Evolutionary conservation across 2,329 filamentous ascomycete species (phyloP), one percentile per base, ranked within the genome.

Genomic region (Macroventuria anomochaeta): DNA sequence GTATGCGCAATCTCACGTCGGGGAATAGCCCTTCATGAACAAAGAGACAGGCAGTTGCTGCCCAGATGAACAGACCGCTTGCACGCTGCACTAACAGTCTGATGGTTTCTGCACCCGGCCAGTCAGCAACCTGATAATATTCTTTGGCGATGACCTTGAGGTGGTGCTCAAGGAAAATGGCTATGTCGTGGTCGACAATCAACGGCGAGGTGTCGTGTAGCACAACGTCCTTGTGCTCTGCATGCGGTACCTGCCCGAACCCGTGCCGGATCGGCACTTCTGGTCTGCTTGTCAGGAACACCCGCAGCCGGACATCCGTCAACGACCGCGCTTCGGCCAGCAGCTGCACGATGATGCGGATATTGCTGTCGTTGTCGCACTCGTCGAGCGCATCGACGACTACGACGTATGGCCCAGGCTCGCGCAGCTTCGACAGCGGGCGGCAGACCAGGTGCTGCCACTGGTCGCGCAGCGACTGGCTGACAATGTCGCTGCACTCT

Each of bases 341-440:
- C 8, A 66, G 39, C n/a, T 36, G 43, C 7, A 53, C 33, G 1
- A 15, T n/a, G n/a, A n/a, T n/a, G n/a, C n/a, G n/a, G n/a, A n/a
- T n/a, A n/a, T n/a, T n/a, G n/a, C 17, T 6, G 10, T 18, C 56
- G 29, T 52, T 21, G 8, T 70, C 65, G 47, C 71, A 74, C 46
- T 74, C 69, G 47, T 73, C 69, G 5, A 74, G 62, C 2, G 71
- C 71, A 57, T 74, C 61, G 11, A 63, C 36, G 3, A 65, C 58
- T 17, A 65, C 2, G 20, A 65, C 17, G 3, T 31, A 26, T 34
- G 23, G 36, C 38, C n/a, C 28, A 32, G 37, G 4, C 8, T 44
- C 18, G 13, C 17, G 10, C 18, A 55, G 37, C 31, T 43, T 54
- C 3, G 42, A 44, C n/a, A n/a, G n/a, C n/a, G n/a, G n/a, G n/a